Conservation (phyloP, 768 basidiomycete genomes). For the Leucosporidium scottii region DNA sequence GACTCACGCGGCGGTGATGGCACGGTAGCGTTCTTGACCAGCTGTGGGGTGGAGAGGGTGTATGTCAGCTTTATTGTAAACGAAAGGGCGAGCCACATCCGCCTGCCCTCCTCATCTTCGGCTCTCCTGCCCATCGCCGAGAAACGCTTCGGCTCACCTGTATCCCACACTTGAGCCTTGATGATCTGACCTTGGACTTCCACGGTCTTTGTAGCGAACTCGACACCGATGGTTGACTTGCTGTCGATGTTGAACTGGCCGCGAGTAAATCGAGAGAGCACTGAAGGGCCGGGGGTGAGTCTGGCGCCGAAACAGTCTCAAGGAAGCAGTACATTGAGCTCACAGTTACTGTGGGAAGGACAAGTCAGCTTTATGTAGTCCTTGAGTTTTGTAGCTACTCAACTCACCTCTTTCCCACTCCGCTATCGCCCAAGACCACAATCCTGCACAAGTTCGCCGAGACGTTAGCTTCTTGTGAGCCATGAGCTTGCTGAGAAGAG, state of each 20-base stretch:
- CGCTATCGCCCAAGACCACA: slow-evolving; percentile 97
- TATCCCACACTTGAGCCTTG: slow-evolving; percentile 99
- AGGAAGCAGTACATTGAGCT: slow-evolving; percentile 36
- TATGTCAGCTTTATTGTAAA: too few relatives aligned
- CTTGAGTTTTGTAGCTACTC: slow-evolving; percentile 16
- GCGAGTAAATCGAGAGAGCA: slow-evolving; percentile 98
- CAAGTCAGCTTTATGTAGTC: background rate
- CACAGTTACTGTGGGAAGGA: slow-evolving; percentile 56
- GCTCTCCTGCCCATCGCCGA: too few relatives aligned
- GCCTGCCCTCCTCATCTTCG: background rate
- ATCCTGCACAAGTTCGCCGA: slow-evolving; percentile 52
- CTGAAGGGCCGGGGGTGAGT: slow-evolving; percentile 47
- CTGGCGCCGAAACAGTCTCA: too few relatives aligned
- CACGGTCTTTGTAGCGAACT: slow-evolving; percentile 93
- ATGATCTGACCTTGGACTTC: slow-evolving; percentile 93
- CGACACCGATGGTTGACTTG: slow-evolving; percentile 96
- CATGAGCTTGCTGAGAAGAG: too few relatives aligned
- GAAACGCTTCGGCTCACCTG: slow-evolving; percentile 51
- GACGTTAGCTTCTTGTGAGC: background rate
- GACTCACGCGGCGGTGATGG: slow-evolving; percentile 11
- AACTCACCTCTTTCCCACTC: slow-evolving; percentile 98
- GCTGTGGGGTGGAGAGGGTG: too few relatives aligned
- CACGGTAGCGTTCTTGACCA: too few relatives aligned
- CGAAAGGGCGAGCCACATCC: too few relatives aligned
- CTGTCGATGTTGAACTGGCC: slow-evolving; percentile 99